Base-by-base conservation (phyloP, 2,329 filamentous ascomycete genomes). In the Monosporascus sp. region DNA sequence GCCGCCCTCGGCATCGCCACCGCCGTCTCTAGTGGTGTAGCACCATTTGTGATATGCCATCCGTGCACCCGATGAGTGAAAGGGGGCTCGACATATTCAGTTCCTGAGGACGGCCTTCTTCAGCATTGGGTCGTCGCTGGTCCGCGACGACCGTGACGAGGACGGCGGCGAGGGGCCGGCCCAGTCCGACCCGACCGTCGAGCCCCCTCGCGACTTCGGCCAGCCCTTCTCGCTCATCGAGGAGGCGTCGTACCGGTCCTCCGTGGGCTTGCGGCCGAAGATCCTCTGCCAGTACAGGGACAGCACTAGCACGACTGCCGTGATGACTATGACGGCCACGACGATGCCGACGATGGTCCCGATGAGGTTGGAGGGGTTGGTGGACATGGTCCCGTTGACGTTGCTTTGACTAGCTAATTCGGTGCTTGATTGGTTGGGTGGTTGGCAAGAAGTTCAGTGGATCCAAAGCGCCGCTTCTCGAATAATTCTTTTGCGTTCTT, bases 81-180 rank as follows among this genome's bases (percentile, higher is more conserved):
- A 8, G 17, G 17, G 18, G 17, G 6, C 17, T 20, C 17, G 38
- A n/a, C 38, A 3, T 8, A 8, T 27, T 46, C 8, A 25, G 43
- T 46, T 46, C 22, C 25, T 46, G 20, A 46, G 6, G 14, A 22
- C n/a, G 22, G 43, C 43, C 24, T 31, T 56, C 50, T 56, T 35
- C 46, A 54, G 49, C 38, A 45, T 49, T 17, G 54, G 38, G 47
- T 47, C 45, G 35, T 39, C 45, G 22, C 49, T 44, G 48, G 48
- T 31, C 48, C 46, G 22, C 9, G 51, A 45, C 5, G 47, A 36
- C 31, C 47, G 31, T 18, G 47, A n/a, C 17, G 47, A 49, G 8
- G 24, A 1, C 25, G 14, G 7, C 11, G 43, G 43, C 22, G 22
- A 17, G 22, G 43, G 43, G 1, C 24, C 43, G 1, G 43, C n/a